These are phyloP conservation scores for Porphyrellus cyaneotinctus DNA, from an alignment of 768 basidiomycete species.

Conservation along the genomic window DNA sequence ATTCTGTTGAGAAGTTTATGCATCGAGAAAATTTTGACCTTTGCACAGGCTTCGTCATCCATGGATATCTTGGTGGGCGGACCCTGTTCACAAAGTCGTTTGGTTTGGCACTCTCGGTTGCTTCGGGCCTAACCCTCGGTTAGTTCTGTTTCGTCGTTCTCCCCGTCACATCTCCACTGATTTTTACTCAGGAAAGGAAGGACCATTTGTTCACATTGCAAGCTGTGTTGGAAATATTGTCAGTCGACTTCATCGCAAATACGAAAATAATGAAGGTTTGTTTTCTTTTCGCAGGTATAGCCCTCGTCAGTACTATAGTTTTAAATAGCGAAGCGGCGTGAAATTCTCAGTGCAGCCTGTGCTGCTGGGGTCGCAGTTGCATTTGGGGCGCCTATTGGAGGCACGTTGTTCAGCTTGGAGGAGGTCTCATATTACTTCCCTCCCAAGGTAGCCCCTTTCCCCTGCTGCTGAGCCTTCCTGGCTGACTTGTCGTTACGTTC, in stretches of 20 bases:
- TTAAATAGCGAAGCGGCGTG: slow-evolving; percentile 76
- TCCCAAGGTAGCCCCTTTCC: slow-evolving; percentile 57
- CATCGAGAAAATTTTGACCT: slow-evolving; percentile 9
- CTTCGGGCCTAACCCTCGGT: slow-evolving; percentile 86
- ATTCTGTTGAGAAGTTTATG: slow-evolving; percentile 1
- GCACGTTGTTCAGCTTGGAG: slow-evolving; percentile 88
- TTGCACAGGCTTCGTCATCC: slow-evolving; percentile 81
- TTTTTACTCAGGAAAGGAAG: slow-evolving; percentile 52
- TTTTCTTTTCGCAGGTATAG: slow-evolving; percentile 1
- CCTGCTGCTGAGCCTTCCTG: neutral
- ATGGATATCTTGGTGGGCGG: slow-evolving; percentile 91
- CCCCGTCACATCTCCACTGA: neutral
- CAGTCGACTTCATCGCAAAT: slow-evolving; percentile 80
- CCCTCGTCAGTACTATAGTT: neutral
- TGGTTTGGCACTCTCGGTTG: slow-evolving; percentile 86
- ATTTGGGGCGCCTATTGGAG: slow-evolving; percentile 95
- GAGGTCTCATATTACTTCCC: slow-evolving; percentile 98
- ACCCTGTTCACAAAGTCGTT: slow-evolving; percentile 87
- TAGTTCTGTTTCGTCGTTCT: slow-evolving; percentile 16
- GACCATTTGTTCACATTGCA: slow-evolving; percentile 88
- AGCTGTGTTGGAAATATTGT: slow-evolving; percentile 92
- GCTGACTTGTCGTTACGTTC: slow-evolving; percentile 1
- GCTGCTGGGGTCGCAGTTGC: slow-evolving; percentile 98
- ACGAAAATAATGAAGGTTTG: slow-evolving; percentile 91
- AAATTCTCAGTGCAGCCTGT: slow-evolving; percentile 92